Base-by-base conservation (phyloP, 2,329 filamentous ascomycete genomes). In the Trichophyton rubrum region DNA sequence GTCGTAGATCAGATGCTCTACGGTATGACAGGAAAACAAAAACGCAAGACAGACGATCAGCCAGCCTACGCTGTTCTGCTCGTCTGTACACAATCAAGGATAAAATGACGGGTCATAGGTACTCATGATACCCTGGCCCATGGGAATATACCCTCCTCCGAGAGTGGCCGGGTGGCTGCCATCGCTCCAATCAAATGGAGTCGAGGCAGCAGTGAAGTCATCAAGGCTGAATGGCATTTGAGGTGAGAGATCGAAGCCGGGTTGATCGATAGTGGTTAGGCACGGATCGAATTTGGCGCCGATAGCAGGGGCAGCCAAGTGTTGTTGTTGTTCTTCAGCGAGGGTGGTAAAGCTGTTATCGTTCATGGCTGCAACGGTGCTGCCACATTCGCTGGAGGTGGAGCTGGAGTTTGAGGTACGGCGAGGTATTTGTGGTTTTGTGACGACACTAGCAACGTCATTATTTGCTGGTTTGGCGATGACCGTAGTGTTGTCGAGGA, bases 11-110 rank as follows among this genome's bases (percentile, higher is more conserved):
- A 61, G 58, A 60, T 62, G 65, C 65, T 68, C 66, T 66, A 68
- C 68, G 65, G 64, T 64, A 62, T 65, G 65, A 73, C 69, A 71
- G 66, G 67, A 65, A 69, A 68, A 69, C 71, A 74, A 61, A 70
- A 68, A 63, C 8, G 33, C 33, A 38, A 9, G 72, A 69, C 71
- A 74, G 61, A 70, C 69, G 63, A 73, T 71, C 61, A 71, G 64
- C 72, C 73, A 58, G 69, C 66, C 59, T 66, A 65, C 43, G 71
- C 59, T 41, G 70, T 64, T 30, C 63, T 74, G 62, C 57, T 59
- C 47, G 57, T 61, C 61, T 43, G 61, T 33, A 41, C 71, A 70
- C 5, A 70, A 66, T 27, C 64, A 64, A 63, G 71, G 66, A 60
- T 55, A 67, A 24, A 38, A 63, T 15, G 72, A 69, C 41, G 68